Conservation (phyloP, 192 early-diverging fungal genomes). For the Haplosporangium gracile region DNA sequence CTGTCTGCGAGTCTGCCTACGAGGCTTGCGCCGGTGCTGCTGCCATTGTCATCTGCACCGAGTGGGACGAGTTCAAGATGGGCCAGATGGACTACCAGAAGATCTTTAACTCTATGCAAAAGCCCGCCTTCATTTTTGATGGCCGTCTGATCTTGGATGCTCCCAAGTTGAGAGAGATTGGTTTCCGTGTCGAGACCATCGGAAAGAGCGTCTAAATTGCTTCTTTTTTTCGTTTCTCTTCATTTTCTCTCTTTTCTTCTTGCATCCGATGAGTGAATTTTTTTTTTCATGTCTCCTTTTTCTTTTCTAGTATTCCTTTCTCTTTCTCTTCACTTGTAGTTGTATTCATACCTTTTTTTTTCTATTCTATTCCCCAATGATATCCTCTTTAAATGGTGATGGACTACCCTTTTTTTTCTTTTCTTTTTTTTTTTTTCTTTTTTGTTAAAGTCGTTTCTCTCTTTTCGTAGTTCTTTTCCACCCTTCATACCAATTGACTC, state of each 20-base stretch:
- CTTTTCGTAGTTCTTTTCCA: background rate
- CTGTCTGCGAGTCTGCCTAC: conserved; percentile 72
- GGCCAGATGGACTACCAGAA: conserved; percentile 69
- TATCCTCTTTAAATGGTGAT: conserved; percentile 5
- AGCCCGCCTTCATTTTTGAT: conserved; percentile 91
- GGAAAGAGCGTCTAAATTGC: conserved; percentile 57
- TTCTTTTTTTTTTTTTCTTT: background rate
- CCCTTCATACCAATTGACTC: background rate
- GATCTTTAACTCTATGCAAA: conserved; percentile 78
- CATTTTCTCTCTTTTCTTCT: conserved; percentile 1
- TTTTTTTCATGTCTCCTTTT: background rate
- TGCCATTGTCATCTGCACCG: conserved; percentile 85
- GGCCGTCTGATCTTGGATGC: conserved; percentile 84
- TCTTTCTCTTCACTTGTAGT: conserved; percentile 12
- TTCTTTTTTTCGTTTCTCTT: background rate
- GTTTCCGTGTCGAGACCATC: conserved; percentile 80
- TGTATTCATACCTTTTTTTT: conserved; percentile 8
- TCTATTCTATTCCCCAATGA: conserved; percentile 6
- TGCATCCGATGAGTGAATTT: background rate
- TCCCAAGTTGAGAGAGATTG: conserved; percentile 73
- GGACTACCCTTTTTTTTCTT: background rate
- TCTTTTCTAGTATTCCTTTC: conserved; percentile 1
- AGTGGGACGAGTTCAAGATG: conserved; percentile 92
- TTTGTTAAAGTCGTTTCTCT: background rate
- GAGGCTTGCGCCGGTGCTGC: conserved; percentile 76